Percentiles rank a stretch among this genome's conserved stretches.
phyloP scores from a whole-genome alignment of 164 flowering plant species.

The Vitis rupestris region DNA sequence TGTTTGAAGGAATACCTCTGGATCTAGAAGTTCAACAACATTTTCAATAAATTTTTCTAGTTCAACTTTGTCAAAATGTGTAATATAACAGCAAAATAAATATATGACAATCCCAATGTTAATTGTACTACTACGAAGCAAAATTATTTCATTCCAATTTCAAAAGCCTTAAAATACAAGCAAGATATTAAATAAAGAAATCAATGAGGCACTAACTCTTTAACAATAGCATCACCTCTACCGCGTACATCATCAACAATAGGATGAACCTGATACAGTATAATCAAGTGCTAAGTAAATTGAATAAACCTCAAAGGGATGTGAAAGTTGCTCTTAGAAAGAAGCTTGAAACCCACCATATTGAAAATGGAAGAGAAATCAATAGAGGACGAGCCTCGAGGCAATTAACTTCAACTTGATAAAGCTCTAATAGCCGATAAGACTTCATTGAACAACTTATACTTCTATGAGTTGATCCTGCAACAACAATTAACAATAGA shows the following conservation, averaged over 20 bases:
- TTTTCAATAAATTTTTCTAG: conserved; percentile 61
- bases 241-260: conserved; percentile 84
- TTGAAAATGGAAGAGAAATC: conserved; percentile 87
- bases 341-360: conserved; percentile 40
- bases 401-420: conserved; percentile 46
- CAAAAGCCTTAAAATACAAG: not conserved
- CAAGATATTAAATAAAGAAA: conserved; percentile 1
- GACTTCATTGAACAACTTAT: conserved; percentile 83
- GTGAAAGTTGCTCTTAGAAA: not conserved
- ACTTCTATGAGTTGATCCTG: conserved; percentile 25
- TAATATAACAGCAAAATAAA: conserved; percentile 60
- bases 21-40: conserved; percentile 80
- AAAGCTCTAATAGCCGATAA: conserved; percentile 69
- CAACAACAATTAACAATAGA: conserved; percentile 1
- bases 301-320: too few species aligned
- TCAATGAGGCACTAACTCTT: conserved; percentile 60
- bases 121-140: too few species aligned
- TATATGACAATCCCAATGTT: not conserved
- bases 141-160: too few species aligned
- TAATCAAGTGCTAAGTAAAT: too few species aligned
- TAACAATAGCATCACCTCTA: conserved; percentile 91
- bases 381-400: conserved; percentile 86
- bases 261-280: conserved; percentile 65
- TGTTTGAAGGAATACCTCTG: conserved; percentile 43
- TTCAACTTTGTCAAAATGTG: conserved; percentile 75